phyloP scores from a whole-genome alignment of 768 basidiomycete species.

The Filobasidium wieringae region DNA sequence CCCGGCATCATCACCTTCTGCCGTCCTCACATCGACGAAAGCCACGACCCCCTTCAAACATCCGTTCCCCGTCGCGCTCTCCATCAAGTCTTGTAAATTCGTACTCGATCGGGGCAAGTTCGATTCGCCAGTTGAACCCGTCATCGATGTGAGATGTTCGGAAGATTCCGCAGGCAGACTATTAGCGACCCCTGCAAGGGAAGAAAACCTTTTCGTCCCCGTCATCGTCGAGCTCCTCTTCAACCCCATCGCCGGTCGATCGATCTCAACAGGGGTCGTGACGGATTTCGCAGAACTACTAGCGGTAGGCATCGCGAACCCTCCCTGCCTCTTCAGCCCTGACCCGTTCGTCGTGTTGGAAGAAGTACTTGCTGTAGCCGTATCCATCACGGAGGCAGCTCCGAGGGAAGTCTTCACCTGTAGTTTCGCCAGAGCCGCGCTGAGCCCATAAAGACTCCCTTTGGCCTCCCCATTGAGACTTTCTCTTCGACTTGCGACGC shows the following conservation, averaged over 20 bases:
- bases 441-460: constrained; percentile 6
- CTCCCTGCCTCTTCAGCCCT: neutral
- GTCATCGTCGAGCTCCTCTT: neutral
- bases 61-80: neutral
- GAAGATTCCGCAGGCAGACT: neutral
- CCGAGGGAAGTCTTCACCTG: constrained; percentile 4
- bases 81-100: neutral
- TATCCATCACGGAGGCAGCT: neutral
- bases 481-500: neutral
- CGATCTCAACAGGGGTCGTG: neutral
- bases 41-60: constrained; percentile 37
- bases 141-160: neutral
- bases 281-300: constrained; percentile 1
- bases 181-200: neutral
- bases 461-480: neutral
- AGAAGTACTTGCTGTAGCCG: neutral
- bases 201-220: neutral
- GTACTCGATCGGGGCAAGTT: too few species aligned
- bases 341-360: neutral
- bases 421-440: constrained; percentile 14
- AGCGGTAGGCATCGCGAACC: neutral
- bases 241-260: neutral
- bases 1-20: constrained; percentile 34
- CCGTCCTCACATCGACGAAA: constrained; percentile 38
- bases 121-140: neutral